Evolutionary conservation across 1,139 yeast genomes (phyloP), one percentile per base, ranked within the genome.

Genomic region (Saccharomyces uvarum): DNA sequence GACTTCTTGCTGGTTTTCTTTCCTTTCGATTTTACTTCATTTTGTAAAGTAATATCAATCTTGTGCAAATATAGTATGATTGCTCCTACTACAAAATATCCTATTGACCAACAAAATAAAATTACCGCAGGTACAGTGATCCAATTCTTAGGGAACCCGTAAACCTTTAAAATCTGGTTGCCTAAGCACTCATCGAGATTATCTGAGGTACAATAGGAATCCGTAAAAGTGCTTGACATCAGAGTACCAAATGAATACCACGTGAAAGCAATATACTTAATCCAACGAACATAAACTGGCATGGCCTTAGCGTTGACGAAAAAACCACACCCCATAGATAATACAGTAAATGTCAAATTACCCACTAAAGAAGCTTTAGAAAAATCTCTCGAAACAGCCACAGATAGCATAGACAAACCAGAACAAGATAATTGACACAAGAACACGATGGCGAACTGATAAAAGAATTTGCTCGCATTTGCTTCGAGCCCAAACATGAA

Each of bases 241-340:
- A 84, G 68, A 0, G 86, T 84, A 0, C 95, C 95, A 70, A 85
- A 86, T 0, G 83, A 84, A 63, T 86, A 88, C 87, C 93, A 88
- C 55, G 86, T 79, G 63, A 82, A 85, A 0, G 91, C 83, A 53
- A 83, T 70, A 68, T 87, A 88, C 64, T 84, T 86, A 4, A 84
- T 77, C 96, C 96, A 88, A 42, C 91, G 76, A 3, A 88, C 95
- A 64, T 88, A 88, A 3, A 87, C 95, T 0, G 96, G 96, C 84
- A 88, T 79, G 1, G 83, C 77, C 16, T 77, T 74, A 0, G 91
- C 82, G 68, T 86, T 88, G 21, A 84, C 87, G 63, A 86, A 88
- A 69, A 82, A 87, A 0, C 96, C 96, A 69, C 90, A 84, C 0
- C 90, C 88, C 75, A 85, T 80, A 52, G 88, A 82, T 65, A 87